Evolutionary conservation across 225 moss, liverwort and hornwort genomes (phyloP).

Genomic region (Ulota crispa): DNA sequence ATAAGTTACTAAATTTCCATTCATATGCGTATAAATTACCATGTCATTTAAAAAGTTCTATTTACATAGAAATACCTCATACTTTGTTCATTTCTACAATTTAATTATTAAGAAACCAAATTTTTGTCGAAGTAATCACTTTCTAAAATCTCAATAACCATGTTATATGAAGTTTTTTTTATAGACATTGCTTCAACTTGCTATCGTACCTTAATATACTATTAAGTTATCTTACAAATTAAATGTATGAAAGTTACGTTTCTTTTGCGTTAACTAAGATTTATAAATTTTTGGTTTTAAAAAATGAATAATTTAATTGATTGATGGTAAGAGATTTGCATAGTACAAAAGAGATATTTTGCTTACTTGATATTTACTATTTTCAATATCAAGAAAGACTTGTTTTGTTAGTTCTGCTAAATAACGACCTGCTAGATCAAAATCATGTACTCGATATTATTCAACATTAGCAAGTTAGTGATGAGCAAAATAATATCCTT

Average conservation of each 20-base stretch:
- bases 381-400: slow-evolving; percentile 92
- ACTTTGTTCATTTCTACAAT: neutral
- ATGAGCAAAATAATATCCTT: neutral
- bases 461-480: no score
- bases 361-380: slow-evolving; percentile 92
- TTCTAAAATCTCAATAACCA: neutral
- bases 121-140: neutral
- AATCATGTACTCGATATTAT: neutral
- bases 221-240: neutral
- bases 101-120: rapidly evolving
- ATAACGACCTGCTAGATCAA: slow-evolving; percentile 59
- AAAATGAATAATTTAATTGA: neutral
- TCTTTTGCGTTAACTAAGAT: no score
- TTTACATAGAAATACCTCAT: neutral
- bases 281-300: no score
- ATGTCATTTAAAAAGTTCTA: neutral
- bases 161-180: neutral
- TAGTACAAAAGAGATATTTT: no score
- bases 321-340: neutral
- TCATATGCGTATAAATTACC: neutral
- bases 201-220: rapidly evolving
- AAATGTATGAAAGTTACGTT: neutral
- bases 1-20: no score
- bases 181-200: rapidly evolving
- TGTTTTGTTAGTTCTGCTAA: slow-evolving; percentile 92